Evolutionary conservation across 164 flowering plant genomes (phyloP).

Genomic region (Liquidambar formosana): DNA sequence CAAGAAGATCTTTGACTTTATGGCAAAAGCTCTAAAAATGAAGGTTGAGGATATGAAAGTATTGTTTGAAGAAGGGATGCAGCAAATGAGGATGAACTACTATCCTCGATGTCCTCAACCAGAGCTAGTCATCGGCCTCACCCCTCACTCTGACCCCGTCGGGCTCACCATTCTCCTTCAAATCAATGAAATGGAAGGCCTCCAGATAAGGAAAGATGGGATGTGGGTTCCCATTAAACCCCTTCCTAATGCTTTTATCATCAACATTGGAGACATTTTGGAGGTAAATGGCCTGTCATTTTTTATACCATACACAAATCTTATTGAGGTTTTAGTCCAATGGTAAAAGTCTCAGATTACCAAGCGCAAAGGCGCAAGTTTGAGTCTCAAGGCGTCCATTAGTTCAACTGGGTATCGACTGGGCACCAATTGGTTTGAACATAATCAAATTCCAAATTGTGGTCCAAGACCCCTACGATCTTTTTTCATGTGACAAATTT

Average conservation of each 20-base stretch:
- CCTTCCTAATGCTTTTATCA: constrained; percentile 38
- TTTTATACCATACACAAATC: neutral
- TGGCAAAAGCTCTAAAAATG: constrained; percentile 29
- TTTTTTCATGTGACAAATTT: no score
- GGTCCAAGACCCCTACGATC: no score
- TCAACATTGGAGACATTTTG: constrained; percentile 44
- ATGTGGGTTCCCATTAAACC: constrained; percentile 37
- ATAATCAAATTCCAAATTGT: no score
- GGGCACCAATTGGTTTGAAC: no score
- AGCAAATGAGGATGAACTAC: constrained; percentile 40
- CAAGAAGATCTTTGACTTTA: constrained; percentile 14
- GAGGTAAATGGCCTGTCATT: constrained; percentile 25
- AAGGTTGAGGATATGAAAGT: constrained; percentile 20
- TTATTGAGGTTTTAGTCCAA: no score
- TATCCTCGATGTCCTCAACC: constrained; percentile 49
- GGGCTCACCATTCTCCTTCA: constrained; percentile 42
- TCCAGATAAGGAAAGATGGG: constrained; percentile 39
- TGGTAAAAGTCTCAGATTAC: no score
- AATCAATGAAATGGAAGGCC: constrained; percentile 37
- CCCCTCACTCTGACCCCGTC: constrained; percentile 39
- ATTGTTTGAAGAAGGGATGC: constrained; percentile 27
- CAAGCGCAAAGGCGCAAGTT: no score
- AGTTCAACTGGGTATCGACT: no score
- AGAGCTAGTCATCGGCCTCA: constrained; percentile 36
- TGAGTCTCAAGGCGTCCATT: no score